Conservation (phyloP, 345 rosid genomes). For the Aquilaria yunnanensis region DNA sequence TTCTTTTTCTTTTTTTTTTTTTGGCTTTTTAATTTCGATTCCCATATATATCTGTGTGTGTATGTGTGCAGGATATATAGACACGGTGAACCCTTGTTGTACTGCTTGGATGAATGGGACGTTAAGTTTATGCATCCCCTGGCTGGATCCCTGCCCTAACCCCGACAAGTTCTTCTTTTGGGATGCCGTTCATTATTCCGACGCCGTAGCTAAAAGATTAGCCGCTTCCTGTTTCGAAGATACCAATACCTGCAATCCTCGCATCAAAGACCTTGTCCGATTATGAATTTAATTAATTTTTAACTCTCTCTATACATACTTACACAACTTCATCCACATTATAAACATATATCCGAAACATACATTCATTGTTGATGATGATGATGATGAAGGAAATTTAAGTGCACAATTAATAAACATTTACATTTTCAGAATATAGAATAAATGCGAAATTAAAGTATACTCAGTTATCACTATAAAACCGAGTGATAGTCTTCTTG, state of each 20-base stretch:
- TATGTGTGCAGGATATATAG: slow-evolving; percentile 21
- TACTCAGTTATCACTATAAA: no score
- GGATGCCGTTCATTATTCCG: slow-evolving; percentile 42
- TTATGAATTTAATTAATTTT: neutral
- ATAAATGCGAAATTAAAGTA: neutral
- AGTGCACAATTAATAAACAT: neutral
- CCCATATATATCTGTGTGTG: no score
- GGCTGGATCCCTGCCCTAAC: slow-evolving; percentile 20
- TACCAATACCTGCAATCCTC: slow-evolving; percentile 29
- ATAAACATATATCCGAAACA: no score
- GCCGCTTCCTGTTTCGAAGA: slow-evolving; percentile 31
- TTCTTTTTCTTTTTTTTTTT: neutral
- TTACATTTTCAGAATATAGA: neutral
- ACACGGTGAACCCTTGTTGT: slow-evolving; percentile 41
- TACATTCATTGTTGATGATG: no score
- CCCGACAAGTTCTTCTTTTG: slow-evolving; percentile 30
- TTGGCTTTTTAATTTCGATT: neutral
- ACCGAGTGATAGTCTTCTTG: no score
- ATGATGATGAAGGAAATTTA: neutral
- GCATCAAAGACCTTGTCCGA: slow-evolving; percentile 23
- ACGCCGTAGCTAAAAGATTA: slow-evolving; percentile 16
- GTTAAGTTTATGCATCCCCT: slow-evolving; percentile 28
- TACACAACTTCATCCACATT: neutral
- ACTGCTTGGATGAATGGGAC: slow-evolving; percentile 37
- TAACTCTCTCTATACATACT: neutral